Percentiles rank a stretch among this genome's conserved stretches.
Evolutionary conservation across 306 rosid species (phyloP).

Genomic region (Rubus parviflorus): DNA sequence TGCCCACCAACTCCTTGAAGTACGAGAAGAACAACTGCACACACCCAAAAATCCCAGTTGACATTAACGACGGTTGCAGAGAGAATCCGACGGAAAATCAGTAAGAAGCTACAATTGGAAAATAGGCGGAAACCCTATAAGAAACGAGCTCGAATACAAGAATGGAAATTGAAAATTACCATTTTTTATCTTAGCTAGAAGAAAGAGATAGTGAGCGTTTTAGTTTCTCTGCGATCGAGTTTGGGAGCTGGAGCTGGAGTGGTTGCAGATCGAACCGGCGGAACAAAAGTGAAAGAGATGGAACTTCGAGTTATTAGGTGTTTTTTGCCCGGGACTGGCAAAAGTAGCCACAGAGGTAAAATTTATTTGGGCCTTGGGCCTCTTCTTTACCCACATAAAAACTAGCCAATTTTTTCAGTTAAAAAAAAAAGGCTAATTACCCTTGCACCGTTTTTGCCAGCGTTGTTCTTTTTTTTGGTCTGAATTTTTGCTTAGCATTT

Average conservation of each 20-base stretch:
- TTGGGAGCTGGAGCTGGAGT: not conserved
- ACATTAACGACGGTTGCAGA: not conserved
- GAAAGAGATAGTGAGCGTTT: not conserved
- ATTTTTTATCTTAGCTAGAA: not conserved
- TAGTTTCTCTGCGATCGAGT: not conserved
- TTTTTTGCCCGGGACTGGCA: not conserved
- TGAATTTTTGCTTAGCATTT: no score
- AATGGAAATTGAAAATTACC: not conserved
- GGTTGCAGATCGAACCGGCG: not conserved
- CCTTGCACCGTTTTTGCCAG: no score
- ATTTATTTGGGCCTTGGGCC: not conserved
- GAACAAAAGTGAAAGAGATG: not conserved
- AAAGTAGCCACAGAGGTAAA: not conserved
- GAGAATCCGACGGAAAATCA: not conserved
- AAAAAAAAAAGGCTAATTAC: no score
- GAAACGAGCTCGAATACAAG: not conserved
- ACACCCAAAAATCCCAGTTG: not conserved
- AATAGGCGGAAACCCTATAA: not conserved
- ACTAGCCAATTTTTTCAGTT: no score
- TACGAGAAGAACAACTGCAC: conserved; percentile 93
- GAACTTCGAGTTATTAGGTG: not conserved
- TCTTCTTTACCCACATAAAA: not conserved
- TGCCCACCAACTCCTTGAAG: conserved; percentile 96
- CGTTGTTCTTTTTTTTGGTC: no score
- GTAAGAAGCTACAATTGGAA: not conserved